phyloP scores from a whole-genome alignment of 2,329 filamentous ascomycete species.

The Niveomyces coronatus region DNA sequence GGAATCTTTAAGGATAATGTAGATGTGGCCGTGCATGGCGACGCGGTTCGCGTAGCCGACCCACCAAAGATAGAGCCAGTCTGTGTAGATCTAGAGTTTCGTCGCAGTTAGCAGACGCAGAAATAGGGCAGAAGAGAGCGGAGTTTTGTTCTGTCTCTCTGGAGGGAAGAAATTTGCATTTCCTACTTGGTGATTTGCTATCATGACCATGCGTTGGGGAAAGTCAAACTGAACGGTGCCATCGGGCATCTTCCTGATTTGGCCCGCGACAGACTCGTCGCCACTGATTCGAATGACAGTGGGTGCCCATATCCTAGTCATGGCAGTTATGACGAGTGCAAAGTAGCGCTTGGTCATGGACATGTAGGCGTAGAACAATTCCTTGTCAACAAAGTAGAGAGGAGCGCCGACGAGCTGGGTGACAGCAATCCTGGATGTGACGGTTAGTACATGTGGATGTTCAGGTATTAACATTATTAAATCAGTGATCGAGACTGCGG shows the following conservation, averaged over 20 bases:
- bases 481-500: background rate
- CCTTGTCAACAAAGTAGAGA: conserved; percentile 64
- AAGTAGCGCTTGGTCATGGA: conserved; percentile 78
- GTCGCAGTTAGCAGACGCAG: no score
- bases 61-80: conserved; percentile 94
- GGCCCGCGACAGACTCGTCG: conserved; percentile 66
- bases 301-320: conserved; percentile 83
- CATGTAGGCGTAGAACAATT: conserved; percentile 80
- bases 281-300: conserved; percentile 75
- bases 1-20: conserved; percentile 85
- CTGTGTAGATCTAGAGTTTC: conserved; percentile 69
- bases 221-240: conserved; percentile 71
- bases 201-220: conserved; percentile 69
- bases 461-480: background rate
- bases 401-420: conserved; percentile 70
- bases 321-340: conserved; percentile 63
- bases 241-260: conserved; percentile 59
- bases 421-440: conserved; percentile 42
- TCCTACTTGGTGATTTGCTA: conserved; percentile 80
- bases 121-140: no score
- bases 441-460: background rate
- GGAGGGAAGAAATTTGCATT: no score
- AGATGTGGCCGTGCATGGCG: conserved; percentile 73
- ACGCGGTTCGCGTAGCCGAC: conserved; percentile 70
- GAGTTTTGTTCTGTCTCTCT: no score